phyloP scores from a whole-genome alignment of 371 early-diverging fungal genomes.

The Basidiobolus meristosporus region DNA sequence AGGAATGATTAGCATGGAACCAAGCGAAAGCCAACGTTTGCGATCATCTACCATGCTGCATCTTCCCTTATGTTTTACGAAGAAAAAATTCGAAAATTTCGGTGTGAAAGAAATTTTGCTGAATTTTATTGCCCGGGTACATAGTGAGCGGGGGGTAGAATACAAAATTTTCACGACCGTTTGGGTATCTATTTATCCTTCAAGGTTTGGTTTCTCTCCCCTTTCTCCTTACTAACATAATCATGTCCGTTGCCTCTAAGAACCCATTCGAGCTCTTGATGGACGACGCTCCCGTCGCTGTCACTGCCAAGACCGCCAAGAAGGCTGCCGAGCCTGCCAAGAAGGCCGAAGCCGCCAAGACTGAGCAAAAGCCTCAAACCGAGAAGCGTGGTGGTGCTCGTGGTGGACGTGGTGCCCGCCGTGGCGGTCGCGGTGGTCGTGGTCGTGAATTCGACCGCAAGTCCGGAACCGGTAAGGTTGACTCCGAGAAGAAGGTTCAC shows the following conservation, averaged over 20 bases:
- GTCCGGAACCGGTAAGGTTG: conserved; percentile 48
- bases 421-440: conserved; percentile 15
- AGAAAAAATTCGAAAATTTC: no score
- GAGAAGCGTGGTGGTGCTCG: conserved; percentile 6
- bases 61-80: no score
- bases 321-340: conserved; percentile 12
- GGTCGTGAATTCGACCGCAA: conserved; percentile 72
- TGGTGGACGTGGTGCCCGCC: conserved; percentile 16
- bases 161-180: no score
- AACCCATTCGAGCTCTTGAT: conserved; percentile 43
- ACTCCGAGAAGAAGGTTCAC: conserved; percentile 70
- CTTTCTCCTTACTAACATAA: no score
- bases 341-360: conserved; percentile 4
- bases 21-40: no score
- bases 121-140: no score
- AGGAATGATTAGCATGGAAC: no score
- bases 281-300: conserved; percentile 19
- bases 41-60: no score
- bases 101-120: no score
- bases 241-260: conserved; percentile 8
- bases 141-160: no score
- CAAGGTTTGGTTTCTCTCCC: no score
- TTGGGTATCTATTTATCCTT: no score
- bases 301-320: conserved; percentile 10
- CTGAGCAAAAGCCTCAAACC: conserved; percentile 1